Evolutionary conservation across 140 eudicot genomes (phyloP), one percentile per base, ranked within the genome.

Genomic region (Oenanthe javanica): DNA sequence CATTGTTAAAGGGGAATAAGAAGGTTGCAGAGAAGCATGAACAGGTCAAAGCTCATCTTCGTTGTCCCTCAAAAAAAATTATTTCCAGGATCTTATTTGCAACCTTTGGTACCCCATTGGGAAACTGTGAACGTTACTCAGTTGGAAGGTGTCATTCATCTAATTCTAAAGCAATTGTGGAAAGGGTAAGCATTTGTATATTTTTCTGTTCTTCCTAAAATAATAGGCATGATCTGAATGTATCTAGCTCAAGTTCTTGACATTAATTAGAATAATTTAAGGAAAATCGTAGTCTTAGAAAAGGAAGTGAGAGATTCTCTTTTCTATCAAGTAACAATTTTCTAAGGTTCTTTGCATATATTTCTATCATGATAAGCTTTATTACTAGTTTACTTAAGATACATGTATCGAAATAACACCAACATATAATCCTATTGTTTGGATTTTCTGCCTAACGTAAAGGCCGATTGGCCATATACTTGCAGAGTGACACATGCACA

Each of bases 21-120:
- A 55, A 42, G 55, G 43, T 40, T 79, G 40, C 50, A 59, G 49
- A 48, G 51, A 59, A 76, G 48, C 9, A 81, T 13, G 48, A 80
- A 31, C 64, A 54, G 77, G 82, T 83, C 72, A 72, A 55, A 79
- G 83, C 91, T 79, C 86, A 86, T 57, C 87, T 92, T n/a, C 76
- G 71, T 21, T 92, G 96, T 77, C 94, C 97, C 42, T 71, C 54
- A 38, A 84, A 77, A 14, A 85, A 43, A 79, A 21, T 9, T 40
- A 92, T 92, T 50, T 55, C 97, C 16, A 84, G 77, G 79, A 88
- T 92, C 64, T 8, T 90, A 38, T 92, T 90, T 72, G 93, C 97
- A 81, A 92, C 91, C 70, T 90, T 82, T 82, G 97, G 97, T 54
- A 85, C 80, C 82, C 93, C 93, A 67, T n/a, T 14, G 1, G 97